Conservation (phyloP, 2,329 filamentous ascomycete genomes). For the Blastomyces emzantsi region DNA sequence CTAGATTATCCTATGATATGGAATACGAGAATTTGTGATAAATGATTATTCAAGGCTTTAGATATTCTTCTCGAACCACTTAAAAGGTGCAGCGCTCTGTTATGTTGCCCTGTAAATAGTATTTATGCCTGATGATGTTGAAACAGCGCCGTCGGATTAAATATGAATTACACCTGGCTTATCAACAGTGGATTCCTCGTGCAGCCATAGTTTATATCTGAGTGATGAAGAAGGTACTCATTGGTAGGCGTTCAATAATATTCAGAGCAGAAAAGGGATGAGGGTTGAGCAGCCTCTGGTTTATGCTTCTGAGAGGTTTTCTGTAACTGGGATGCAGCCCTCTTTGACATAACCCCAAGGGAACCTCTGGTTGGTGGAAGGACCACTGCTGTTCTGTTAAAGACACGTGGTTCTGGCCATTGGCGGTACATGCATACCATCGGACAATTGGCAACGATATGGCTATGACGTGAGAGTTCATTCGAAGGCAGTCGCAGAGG, state of each 20-base stretch:
- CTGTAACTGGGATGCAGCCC: not conserved
- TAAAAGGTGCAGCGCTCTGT: not conserved
- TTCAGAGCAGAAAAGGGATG: not conserved
- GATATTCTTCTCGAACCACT: not conserved
- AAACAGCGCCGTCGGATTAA: not conserved
- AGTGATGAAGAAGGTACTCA: too few relatives aligned
- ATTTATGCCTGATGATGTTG: not conserved
- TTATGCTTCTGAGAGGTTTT: not conserved
- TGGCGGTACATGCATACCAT: not conserved
- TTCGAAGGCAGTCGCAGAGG: not conserved
- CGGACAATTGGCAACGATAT: not conserved
- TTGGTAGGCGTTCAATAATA: too few relatives aligned
- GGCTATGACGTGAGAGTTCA: not conserved
- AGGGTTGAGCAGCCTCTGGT: not conserved
- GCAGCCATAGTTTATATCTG: too few relatives aligned
- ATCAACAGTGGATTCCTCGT: not conserved
- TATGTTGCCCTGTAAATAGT: not conserved
- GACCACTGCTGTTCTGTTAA: not conserved
- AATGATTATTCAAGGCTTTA: not conserved
- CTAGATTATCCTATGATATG: not conserved
- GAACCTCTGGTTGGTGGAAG: not conserved
- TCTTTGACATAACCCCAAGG: not conserved
- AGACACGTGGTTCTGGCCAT: conserved; percentile 1
- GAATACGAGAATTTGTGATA: not conserved
- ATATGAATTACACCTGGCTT: not conserved